Evolutionary conservation across 257 asterid genomes (phyloP), one percentile per base, ranked within the genome.

Genomic region (Henckelia pumila): DNA sequence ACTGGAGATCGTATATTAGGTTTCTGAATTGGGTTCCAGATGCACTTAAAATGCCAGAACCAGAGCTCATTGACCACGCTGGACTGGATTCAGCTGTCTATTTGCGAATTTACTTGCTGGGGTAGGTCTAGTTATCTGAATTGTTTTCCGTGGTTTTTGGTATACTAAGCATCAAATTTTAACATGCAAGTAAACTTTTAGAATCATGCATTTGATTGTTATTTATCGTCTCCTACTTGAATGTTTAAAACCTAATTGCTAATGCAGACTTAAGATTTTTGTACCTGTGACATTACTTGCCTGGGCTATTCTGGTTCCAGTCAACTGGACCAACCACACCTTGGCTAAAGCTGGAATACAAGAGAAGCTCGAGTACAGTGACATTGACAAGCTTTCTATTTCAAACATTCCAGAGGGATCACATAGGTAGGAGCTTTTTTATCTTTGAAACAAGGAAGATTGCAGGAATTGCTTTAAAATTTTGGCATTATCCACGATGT

Each of bases 21-120:
- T 88, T 91, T 65, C 72, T 91, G 84, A 86, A 89, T 77, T 94
- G 99, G 99, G 88, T 94, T 69, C 97, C 97, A 17, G 99, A 94
- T 73, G 99, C 99, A 3, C 78, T 94, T 19, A 85, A 77, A 80
- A 94, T 94, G 99, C 97, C 99, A 6, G 99, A 94, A 63, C 85
- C 85, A 0, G 97, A 91, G 89, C 92, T 94, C 35, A 91, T 94
- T 61, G 97, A 91, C 47, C 99, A 94, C 61, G 99, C 99, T 5
- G 99, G 99, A 55, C 78, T 94, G 66, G 99, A 94, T 77, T 94
- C 99, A 7, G 95, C 91, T 0, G 93, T 85, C 63, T 94, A 88
- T 74, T 76, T 94, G 79, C 81, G 99, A 26, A 94, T 94, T 74
- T 94, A 94, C 88, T 83, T 94, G 87, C 80, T 94, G 35, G 99